These are phyloP conservation scores for Ceratocystis lukuohia DNA, from an alignment of 2,329 filamentous ascomycete genomes.

Conservation along the genomic window DNA sequence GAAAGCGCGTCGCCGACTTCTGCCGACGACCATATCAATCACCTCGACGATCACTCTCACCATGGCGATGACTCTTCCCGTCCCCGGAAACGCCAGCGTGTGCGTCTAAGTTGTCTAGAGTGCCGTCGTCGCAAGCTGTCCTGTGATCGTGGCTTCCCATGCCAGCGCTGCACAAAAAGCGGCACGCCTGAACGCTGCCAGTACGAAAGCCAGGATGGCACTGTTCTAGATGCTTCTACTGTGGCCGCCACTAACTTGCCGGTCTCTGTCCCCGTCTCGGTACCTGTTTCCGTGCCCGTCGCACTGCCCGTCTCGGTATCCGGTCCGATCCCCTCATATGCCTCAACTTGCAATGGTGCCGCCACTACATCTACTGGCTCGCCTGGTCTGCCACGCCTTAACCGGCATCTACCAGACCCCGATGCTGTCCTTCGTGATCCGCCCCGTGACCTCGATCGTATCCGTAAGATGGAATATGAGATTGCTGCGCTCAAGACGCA, in stretches of 20 bases:
- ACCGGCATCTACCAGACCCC: constrained; percentile 23
- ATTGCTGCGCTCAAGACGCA: constrained; percentile 43
- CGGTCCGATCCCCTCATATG: neutral
- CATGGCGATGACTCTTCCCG: constrained; percentile 23
- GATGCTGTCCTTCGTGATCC: constrained; percentile 28
- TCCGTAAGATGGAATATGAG: constrained; percentile 46
- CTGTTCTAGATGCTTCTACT: constrained; percentile 34
- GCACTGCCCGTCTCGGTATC: neutral
- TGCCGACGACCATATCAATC: neutral
- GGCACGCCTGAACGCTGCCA: constrained; percentile 46
- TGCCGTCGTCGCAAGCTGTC: constrained; percentile 48
- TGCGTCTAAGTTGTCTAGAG: constrained; percentile 46
- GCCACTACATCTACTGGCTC: constrained; percentile 24
- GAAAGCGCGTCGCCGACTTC: constrained; percentile 16
- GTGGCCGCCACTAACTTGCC: constrained; percentile 24
- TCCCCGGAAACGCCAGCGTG: constrained; percentile 44
- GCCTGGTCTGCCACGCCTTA: constrained; percentile 32
- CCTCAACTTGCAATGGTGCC: neutral
- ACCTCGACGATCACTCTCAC: neutral
- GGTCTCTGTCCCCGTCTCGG: neutral
- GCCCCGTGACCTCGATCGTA: constrained; percentile 42
- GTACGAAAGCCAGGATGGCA: constrained; percentile 43
- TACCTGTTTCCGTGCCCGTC: neutral
- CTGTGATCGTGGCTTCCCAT: constrained; percentile 48
- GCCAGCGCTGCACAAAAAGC: constrained; percentile 49